These are phyloP conservation scores for Aspergillus melleus DNA, from an alignment of 2,329 filamentous ascomycete genomes.

Conservation along the genomic window DNA sequence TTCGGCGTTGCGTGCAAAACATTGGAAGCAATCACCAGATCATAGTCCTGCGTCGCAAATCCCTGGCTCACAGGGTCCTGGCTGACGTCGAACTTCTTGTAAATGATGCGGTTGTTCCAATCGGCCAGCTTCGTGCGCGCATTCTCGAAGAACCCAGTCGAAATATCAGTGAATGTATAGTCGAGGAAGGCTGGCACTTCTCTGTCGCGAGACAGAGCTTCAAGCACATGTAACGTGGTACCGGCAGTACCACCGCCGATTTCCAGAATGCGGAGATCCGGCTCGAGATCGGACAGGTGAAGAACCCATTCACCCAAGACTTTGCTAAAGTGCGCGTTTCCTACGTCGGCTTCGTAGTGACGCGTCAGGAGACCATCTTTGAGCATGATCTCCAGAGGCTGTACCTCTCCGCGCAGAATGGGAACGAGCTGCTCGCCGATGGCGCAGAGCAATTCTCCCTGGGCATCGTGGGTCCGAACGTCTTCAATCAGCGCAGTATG, in stretches of 20 bases:
- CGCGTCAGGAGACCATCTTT: slow-evolving; percentile 21
- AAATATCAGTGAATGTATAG: slow-evolving; percentile 30
- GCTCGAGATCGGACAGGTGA: slow-evolving; percentile 27
- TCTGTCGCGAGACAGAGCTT: slow-evolving; percentile 5
- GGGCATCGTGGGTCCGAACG: not conserved
- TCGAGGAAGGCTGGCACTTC: slow-evolving; percentile 15
- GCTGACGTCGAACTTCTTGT: slow-evolving; percentile 27
- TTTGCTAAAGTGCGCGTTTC: slow-evolving; percentile 21
- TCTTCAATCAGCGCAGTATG: not conserved
- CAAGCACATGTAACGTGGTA: slow-evolving; percentile 23
- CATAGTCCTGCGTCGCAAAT: slow-evolving; percentile 25
- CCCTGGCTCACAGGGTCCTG: slow-evolving; percentile 27
- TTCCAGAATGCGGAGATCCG: slow-evolving; percentile 28
- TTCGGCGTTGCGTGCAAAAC: slow-evolving; percentile 31
- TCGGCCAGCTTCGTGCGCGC: slow-evolving; percentile 25
- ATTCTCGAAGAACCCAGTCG: slow-evolving; percentile 31
- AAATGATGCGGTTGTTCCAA: slow-evolving; percentile 23
- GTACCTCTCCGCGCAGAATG: slow-evolving; percentile 24
- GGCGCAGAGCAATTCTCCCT: not conserved
- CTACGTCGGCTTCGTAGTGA: slow-evolving; percentile 23
- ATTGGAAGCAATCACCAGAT: slow-evolving; percentile 33
- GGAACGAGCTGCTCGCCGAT: slow-evolving; percentile 18
- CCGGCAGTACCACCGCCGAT: slow-evolving; percentile 29
- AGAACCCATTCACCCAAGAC: slow-evolving; percentile 20
- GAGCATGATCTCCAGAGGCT: slow-evolving; percentile 29